Base-by-base conservation (phyloP, 805 yeast species). In the Kodamaea kakaduensis region DNA sequence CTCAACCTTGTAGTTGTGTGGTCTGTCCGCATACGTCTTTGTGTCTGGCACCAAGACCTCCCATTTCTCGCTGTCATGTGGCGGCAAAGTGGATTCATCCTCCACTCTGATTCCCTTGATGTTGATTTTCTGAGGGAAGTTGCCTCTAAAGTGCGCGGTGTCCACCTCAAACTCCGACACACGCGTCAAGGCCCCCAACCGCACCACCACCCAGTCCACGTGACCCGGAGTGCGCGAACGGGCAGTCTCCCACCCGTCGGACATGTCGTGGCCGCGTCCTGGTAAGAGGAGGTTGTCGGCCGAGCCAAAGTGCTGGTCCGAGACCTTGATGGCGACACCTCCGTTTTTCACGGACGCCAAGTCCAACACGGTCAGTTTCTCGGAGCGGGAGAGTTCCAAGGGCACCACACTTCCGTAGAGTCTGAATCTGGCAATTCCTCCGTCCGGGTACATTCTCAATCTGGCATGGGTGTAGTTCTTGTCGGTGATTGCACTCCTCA, bases 231-330 rank as follows among this genome's bases (percentile, higher is more conserved):
- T 69, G 56, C 97, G 75, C 2, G 96, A 87, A 57, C 98, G 77
- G 50, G 76, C 77, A 16, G 98, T 90, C 58, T 90, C 98, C 98
- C 98, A 90, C 9, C 98, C 98, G 54, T 93, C 97, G 33, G 93
- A 78, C 97, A 90, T 90, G 59, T 90, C 96, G 50, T 73, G 76
- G 34, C 98, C 98, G 42, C 97, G 77, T 10, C 97, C 97, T 2
- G 97, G 97, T 37, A 90, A 67, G 38, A 90, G 64, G 43, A 90
- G 67, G 64, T 90, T 90, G 58, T 85, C 94, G 24, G 89, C 95
- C 29, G 90, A 75, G 24, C 96, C 95, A 54, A 90, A 90, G 63
- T 89, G 97, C 65, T 90, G 95, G 64, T 93, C 96, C 2, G 94
- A 82, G 48, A 75, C 78, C 9, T 77, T 68, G 25, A 86, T 77